Evolutionary conservation across 2,329 filamentous ascomycete species (phyloP).

Genomic region (Bipolaris bicolor): DNA sequence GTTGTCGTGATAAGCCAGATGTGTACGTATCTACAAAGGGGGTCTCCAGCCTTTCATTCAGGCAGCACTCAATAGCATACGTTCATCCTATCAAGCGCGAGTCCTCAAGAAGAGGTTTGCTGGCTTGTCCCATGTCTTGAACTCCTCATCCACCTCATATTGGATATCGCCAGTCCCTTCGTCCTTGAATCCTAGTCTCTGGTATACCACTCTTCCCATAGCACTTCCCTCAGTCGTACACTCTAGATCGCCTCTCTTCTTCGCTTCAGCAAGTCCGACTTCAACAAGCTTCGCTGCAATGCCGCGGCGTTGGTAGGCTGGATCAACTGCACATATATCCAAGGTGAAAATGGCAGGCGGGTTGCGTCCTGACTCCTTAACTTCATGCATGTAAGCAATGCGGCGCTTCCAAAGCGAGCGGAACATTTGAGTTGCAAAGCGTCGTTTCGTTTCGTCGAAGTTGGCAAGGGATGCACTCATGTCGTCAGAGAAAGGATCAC

Average conservation of each 20-base stretch:
- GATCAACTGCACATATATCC: constrained; percentile 56
- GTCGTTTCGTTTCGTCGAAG: constrained; percentile 54
- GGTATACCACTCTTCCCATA: constrained; percentile 46
- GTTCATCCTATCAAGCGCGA: constrained; percentile 18
- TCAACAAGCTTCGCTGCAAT: constrained; percentile 45
- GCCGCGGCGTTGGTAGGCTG: constrained; percentile 57
- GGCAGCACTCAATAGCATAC: not conserved
- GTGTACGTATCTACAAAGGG: constrained; percentile 1
- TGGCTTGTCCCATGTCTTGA: constrained; percentile 37
- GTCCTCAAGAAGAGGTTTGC: constrained; percentile 47
- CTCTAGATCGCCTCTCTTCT: constrained; percentile 42
- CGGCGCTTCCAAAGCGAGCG: constrained; percentile 55
- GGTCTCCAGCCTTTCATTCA: not conserved
- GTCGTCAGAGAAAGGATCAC: constrained; percentile 46
- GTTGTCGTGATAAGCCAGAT: not conserved
- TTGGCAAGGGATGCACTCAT: constrained; percentile 34
- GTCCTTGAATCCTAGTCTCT: constrained; percentile 42
- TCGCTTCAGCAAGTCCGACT: constrained; percentile 44
- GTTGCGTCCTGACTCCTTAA: constrained; percentile 28
- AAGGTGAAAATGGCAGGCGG: constrained; percentile 59
- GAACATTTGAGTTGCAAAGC: constrained; percentile 56
- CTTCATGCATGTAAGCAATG: constrained; percentile 37
- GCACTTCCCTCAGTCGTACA: constrained; percentile 46
- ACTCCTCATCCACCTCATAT: constrained; percentile 44
- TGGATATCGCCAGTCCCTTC: constrained; percentile 39